Conservation (phyloP, 2,329 filamentous ascomycete species). For the Paraphoma sp. region DNA sequence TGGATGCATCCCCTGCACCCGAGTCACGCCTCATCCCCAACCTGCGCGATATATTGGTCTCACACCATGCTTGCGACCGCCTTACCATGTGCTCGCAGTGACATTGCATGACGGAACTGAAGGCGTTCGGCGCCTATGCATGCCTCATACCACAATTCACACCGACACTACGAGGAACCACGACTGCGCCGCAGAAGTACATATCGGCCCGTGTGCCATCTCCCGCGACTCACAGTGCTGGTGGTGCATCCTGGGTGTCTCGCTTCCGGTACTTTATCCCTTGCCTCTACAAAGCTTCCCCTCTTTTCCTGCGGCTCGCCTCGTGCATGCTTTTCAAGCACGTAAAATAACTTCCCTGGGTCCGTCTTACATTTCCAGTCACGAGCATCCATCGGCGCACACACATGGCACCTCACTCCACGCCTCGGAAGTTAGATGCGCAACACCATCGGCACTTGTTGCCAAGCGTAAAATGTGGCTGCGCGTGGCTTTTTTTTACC, state of each 20-base stretch:
- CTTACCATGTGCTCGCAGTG: slow-evolving; percentile 22
- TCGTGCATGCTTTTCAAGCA: background rate
- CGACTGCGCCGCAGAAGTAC: slow-evolving; percentile 3
- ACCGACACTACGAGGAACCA: slow-evolving; percentile 7
- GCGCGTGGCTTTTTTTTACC: slow-evolving; percentile 9
- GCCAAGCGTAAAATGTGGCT: slow-evolving; percentile 1
- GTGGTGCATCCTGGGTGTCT: background rate
- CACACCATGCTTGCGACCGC: background rate
- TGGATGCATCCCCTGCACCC: background rate
- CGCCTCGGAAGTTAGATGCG: background rate
- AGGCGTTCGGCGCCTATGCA: slow-evolving; percentile 29
- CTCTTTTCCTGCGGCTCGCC: background rate
- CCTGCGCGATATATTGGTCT: slow-evolving; percentile 16
- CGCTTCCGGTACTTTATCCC: background rate
- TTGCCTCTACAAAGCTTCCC: background rate
- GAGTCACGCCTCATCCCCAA: slow-evolving; percentile 15
- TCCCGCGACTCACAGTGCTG: slow-evolving; percentile 1
- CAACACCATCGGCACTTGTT: background rate
- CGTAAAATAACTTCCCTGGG: background rate
- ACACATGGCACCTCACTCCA: background rate
- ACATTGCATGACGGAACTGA: slow-evolving; percentile 11
- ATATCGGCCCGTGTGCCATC: slow-evolving; percentile 1
- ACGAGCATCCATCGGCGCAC: slow-evolving; percentile 3
- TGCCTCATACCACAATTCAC: slow-evolving; percentile 15
- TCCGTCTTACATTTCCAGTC: background rate